Conservation (phyloP, 257 asterid genomes). For the Galeopsis tetrahit region DNA sequence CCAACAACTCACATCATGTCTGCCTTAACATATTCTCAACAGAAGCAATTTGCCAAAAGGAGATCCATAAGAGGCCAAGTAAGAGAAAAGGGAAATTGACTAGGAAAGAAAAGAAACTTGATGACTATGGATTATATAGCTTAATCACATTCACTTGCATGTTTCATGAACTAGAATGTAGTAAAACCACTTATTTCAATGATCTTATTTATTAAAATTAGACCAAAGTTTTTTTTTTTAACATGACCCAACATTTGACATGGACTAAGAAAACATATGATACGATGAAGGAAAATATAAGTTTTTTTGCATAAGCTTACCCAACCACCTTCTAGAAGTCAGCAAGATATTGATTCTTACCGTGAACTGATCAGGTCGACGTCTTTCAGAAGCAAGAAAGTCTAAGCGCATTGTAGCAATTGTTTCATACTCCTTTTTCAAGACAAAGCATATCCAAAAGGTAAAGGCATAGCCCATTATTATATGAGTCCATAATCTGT, state of each 20-base stretch:
- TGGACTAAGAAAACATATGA: constrained; percentile 2
- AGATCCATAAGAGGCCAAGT: constrained; percentile 16
- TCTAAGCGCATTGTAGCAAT: constrained; percentile 85
- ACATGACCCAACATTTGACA: neutral
- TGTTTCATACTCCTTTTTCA: constrained; percentile 74
- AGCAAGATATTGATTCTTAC: constrained; percentile 48
- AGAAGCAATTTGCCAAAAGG: neutral
- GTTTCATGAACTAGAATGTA: neutral
- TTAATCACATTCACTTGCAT: neutral
- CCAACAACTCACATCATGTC: constrained; percentile 15
- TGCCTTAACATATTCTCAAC: neutral
- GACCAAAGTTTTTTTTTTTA: neutral
- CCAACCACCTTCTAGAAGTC: neutral
- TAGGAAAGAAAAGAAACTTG: constrained; percentile 21
- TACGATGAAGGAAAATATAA: neutral
- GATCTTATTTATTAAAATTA: neutral
- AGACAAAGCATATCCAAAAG: constrained; percentile 81
- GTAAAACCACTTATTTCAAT: neutral
- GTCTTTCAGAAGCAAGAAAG: constrained; percentile 84
- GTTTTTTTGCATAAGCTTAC: neutral
- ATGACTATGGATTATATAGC: neutral
- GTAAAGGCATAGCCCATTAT: constrained; percentile 87
- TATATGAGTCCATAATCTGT: constrained; percentile 93
- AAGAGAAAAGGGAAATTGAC: neutral
- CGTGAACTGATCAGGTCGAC: constrained; percentile 93